These are phyloP conservation scores for Raffaelea albimanens DNA, from an alignment of 2,329 filamentous ascomycete species.

Conservation along the genomic window DNA sequence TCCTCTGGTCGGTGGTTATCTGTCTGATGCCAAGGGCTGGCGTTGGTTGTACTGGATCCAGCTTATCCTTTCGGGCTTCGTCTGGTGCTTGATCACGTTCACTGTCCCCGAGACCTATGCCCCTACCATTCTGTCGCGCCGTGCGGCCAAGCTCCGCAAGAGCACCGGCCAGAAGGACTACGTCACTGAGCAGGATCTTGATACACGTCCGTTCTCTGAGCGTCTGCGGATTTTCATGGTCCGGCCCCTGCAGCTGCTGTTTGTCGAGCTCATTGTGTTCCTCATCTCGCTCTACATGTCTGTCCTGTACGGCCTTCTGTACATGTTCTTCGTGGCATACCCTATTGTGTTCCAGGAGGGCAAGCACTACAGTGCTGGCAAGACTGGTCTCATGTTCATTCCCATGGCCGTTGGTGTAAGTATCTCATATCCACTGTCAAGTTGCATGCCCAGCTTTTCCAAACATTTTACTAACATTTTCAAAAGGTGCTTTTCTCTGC, in stretches of 20 bases:
- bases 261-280: constrained; percentile 63
- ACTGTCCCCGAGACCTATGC: constrained; percentile 89
- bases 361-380: constrained; percentile 67
- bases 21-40: constrained; percentile 17
- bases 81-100: constrained; percentile 71
- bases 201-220: constrained; percentile 58
- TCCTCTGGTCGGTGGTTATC: constrained; percentile 63
- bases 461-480: background rate
- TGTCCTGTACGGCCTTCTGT: constrained; percentile 64
- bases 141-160: constrained; percentile 64
- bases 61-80: constrained; percentile 60
- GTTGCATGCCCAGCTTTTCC: background rate
- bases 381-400: constrained; percentile 80
- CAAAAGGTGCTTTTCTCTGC: constrained; percentile 55
- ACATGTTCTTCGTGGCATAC: constrained; percentile 69
- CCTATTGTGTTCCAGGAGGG: constrained; percentile 66
- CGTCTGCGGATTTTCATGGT: constrained; percentile 66
- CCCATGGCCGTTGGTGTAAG: constrained; percentile 59
- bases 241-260: constrained; percentile 77
- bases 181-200: constrained; percentile 74
- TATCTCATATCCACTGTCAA: constrained; percentile 27
- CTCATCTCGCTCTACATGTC: constrained; percentile 80
- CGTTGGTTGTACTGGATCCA: constrained; percentile 49
- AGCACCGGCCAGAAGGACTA: constrained; percentile 56
- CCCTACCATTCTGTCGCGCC: constrained; percentile 61